phyloP scores from a whole-genome alignment of 2,329 filamentous ascomycete species.

The Beauveria varroae region DNA sequence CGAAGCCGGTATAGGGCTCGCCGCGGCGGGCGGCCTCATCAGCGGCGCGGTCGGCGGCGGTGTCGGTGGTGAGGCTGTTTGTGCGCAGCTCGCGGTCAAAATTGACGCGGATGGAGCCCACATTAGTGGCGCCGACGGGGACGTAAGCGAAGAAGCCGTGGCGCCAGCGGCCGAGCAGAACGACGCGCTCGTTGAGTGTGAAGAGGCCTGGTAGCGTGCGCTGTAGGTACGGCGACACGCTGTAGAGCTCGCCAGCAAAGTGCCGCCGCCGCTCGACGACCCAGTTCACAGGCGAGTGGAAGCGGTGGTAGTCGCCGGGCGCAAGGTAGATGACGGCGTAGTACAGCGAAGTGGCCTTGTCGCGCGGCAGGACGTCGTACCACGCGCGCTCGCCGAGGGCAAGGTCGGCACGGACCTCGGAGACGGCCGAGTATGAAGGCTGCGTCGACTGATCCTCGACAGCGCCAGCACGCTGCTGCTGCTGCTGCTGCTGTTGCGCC shows the following conservation, averaged over 20 bases:
- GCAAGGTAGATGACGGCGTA: slow-evolving; percentile 95
- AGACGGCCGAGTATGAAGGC: slow-evolving; percentile 60
- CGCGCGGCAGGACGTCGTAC: slow-evolving; percentile 58
- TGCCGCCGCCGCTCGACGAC: slow-evolving; percentile 92
- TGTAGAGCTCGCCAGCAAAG: slow-evolving; percentile 93
- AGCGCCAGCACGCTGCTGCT: neutral
- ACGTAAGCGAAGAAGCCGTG: slow-evolving; percentile 97
- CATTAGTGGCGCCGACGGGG: slow-evolving; percentile 93
- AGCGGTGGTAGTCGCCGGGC: slow-evolving; percentile 95
- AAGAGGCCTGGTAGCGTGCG: slow-evolving; percentile 89
- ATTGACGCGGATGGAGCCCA: slow-evolving; percentile 93
- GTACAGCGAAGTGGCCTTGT: slow-evolving; percentile 68
- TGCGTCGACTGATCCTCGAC: slow-evolving; percentile 67
- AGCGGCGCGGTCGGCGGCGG: slow-evolving; percentile 78
- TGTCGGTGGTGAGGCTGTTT: slow-evolving; percentile 88
- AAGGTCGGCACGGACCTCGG: slow-evolving; percentile 76
- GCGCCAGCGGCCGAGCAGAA: slow-evolving; percentile 87
- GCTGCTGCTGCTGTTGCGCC: slow-evolving; percentile 17
- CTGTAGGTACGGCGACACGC: slow-evolving; percentile 90
- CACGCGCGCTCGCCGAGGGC: slow-evolving; percentile 63
- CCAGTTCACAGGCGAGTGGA: slow-evolving; percentile 93
- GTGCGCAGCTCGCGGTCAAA: slow-evolving; percentile 92
- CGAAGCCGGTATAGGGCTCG: slow-evolving; percentile 82
- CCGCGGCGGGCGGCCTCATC: slow-evolving; percentile 68
- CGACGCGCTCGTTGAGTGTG: slow-evolving; percentile 92